phyloP scores from a whole-genome alignment of 2,329 filamentous ascomycete species.

The Penicillium freii region DNA sequence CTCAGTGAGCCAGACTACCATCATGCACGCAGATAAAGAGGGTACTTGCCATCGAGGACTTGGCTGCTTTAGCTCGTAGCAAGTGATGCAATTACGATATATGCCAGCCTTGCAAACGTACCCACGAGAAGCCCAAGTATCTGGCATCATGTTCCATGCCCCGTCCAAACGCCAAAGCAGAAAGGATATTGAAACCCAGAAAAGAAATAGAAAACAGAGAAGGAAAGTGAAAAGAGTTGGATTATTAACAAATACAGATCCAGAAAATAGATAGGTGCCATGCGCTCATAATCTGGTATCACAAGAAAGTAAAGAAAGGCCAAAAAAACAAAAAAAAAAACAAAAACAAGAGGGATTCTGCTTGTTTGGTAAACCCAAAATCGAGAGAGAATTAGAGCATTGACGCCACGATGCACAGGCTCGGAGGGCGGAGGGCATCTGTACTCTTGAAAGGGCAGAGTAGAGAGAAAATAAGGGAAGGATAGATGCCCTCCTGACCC shows the following conservation, averaged over 20 bases:
- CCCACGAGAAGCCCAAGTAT: not conserved
- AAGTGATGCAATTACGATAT: not conserved
- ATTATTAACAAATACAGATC: constrained; percentile 33
- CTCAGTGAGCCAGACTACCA: too few species aligned
- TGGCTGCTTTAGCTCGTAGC: not conserved
- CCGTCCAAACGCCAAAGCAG: not conserved
- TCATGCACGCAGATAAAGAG: not conserved
- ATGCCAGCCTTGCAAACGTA: not conserved
- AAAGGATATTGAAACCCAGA: not conserved
- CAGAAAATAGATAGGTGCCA: constrained; percentile 27
- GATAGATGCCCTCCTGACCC: constrained; percentile 3
- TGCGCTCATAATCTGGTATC: constrained; percentile 37
- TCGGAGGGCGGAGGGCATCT: constrained; percentile 22
- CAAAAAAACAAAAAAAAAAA: constrained; percentile 5
- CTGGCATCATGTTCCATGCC: not conserved
- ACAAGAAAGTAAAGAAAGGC: constrained; percentile 15
- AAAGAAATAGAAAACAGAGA: not conserved
- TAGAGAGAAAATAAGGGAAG: constrained; percentile 14
- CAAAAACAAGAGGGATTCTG: constrained; percentile 5
- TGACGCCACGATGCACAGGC: constrained; percentile 29
- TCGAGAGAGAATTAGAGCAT: constrained; percentile 20
- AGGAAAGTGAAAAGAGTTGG: constrained; percentile 11
- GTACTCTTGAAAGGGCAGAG: constrained; percentile 6
- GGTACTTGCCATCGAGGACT: not conserved
- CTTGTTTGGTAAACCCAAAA: constrained; percentile 9